phyloP scores from a whole-genome alignment of 306 rosid genomes.

The Hippophae gyantsensis region DNA sequence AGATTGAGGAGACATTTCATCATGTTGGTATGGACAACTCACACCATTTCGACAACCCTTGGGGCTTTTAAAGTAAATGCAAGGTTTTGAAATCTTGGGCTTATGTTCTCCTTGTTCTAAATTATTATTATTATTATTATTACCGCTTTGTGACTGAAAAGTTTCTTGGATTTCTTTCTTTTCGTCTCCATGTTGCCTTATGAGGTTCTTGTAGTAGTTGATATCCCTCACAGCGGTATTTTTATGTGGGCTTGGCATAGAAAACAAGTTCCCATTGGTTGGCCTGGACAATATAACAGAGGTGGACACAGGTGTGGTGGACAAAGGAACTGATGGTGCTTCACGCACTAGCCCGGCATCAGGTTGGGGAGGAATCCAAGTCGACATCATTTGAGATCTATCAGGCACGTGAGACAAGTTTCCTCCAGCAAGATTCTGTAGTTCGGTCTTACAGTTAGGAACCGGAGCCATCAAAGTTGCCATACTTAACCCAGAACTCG shows the following conservation, averaged over 20 bases:
- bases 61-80: conserved; percentile 48
- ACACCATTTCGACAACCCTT: conserved; percentile 66
- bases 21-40: conserved; percentile 51
- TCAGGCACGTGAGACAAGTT: conserved; percentile 12
- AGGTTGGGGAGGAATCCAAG: conserved; percentile 20
- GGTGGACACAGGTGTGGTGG: conserved; percentile 15
- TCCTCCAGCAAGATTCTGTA: conserved; percentile 9
- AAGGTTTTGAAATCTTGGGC: conserved; percentile 39
- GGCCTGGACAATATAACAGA: conserved; percentile 11
- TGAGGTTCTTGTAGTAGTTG: conserved; percentile 56
- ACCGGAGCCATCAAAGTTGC: conserved; percentile 15
- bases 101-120: conserved; percentile 30
- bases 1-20: conserved; percentile 13
- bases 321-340: conserved; percentile 8
- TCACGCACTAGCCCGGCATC: conserved; percentile 19
- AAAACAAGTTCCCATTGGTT: conserved; percentile 8
- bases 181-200: conserved; percentile 45
- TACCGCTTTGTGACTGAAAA: conserved; percentile 26
- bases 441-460: conserved; percentile 14
- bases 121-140: conserved; percentile 4
- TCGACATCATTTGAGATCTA: conserved; percentile 14
- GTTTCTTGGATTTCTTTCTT: conserved; percentile 29
- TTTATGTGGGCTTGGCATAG: conserved; percentile 17
- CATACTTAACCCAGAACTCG: conserved; percentile 14
- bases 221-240: conserved; percentile 37